Conservation (phyloP, 2,329 filamentous ascomycete genomes). For the Plectosphaerella cucumerina region DNA sequence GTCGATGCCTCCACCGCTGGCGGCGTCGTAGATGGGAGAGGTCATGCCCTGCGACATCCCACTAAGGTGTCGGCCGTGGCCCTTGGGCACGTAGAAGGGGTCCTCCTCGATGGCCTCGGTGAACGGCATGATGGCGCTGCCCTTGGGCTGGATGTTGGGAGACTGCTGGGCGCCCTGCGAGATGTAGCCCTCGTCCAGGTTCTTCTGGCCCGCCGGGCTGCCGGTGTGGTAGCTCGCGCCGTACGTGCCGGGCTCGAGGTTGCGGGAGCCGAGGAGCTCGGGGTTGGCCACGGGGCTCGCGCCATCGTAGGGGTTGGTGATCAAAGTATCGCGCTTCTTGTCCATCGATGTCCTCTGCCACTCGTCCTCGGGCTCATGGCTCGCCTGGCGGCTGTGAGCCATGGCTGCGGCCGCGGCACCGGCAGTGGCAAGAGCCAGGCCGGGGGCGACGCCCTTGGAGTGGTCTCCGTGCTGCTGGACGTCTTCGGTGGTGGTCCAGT, state of each 20-base stretch:
- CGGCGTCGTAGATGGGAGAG: slow-evolving; percentile 85
- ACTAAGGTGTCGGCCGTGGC: slow-evolving; percentile 67
- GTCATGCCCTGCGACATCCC: slow-evolving; percentile 89
- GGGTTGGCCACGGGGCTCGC: slow-evolving; percentile 58
- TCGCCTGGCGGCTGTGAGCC: slow-evolving; percentile 47
- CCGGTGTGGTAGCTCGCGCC: slow-evolving; percentile 45
- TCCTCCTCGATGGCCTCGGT: slow-evolving; percentile 52
- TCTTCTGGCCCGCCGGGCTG: slow-evolving; percentile 55
- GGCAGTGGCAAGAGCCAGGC: slow-evolving; percentile 45
- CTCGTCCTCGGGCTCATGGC: slow-evolving; percentile 59
- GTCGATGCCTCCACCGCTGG: slow-evolving; percentile 83
- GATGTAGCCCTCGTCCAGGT: slow-evolving; percentile 85
- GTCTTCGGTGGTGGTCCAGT: slow-evolving; percentile 27
- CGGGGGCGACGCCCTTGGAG: slow-evolving; percentile 11
- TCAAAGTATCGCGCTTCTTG: slow-evolving; percentile 60
- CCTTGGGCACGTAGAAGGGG: slow-evolving; percentile 57
- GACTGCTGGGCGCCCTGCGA: slow-evolving; percentile 63
- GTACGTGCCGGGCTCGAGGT: slow-evolving; percentile 32
- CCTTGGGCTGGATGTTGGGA: slow-evolving; percentile 48
- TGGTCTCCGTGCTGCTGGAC: slow-evolving; percentile 23
- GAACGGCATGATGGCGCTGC: slow-evolving; percentile 42
- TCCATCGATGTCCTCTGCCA: slow-evolving; percentile 61
- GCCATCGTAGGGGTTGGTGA: slow-evolving; percentile 65
- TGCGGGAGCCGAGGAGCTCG: slow-evolving; percentile 38
- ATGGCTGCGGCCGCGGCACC: slow-evolving; percentile 49